Evolutionary conservation across 495 filamentous ascomycete genomes (phyloP).

Genomic region (Pseudomonodictys pantanalensis): DNA sequence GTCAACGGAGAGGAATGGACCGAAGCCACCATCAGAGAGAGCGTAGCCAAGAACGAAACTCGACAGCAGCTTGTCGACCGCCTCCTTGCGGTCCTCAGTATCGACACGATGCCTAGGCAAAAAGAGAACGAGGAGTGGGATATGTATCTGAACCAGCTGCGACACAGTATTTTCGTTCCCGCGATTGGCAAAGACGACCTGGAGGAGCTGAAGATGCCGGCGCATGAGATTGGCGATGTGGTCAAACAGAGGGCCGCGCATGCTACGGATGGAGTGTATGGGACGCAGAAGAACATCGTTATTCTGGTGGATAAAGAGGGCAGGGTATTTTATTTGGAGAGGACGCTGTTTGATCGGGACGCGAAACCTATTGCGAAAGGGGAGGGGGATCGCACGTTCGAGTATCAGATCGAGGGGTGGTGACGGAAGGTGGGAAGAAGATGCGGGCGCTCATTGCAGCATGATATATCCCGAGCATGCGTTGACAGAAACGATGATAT

Average conservation of each 20-base stretch:
- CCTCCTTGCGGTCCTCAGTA: slow-evolving; percentile 68
- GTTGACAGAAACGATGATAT: too few species aligned
- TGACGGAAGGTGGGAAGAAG: neutral
- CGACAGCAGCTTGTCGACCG: slow-evolving; percentile 64
- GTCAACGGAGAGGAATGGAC: slow-evolving; percentile 51
- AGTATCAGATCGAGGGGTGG: slow-evolving; percentile 58
- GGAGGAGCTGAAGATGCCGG: slow-evolving; percentile 48
- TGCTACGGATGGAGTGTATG: slow-evolving; percentile 64
- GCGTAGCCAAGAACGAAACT: slow-evolving; percentile 48
- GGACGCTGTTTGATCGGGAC: slow-evolving; percentile 72
- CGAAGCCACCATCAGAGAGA: slow-evolving; percentile 46
- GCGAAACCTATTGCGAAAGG: slow-evolving; percentile 59
- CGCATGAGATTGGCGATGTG: slow-evolving; percentile 53
- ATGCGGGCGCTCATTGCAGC: too few species aligned
- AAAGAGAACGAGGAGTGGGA: slow-evolving; percentile 59
- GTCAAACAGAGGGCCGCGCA: slow-evolving; percentile 33
- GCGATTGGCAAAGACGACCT: slow-evolving; percentile 56
- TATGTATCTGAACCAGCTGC: slow-evolving; percentile 64
- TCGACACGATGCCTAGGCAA: slow-evolving; percentile 66
- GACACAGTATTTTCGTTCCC: slow-evolving; percentile 83
- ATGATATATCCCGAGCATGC: too few species aligned
- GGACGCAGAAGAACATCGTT: slow-evolving; percentile 91
- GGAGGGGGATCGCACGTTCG: slow-evolving; percentile 60
- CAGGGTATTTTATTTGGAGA: slow-evolving; percentile 75
- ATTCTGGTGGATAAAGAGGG: slow-evolving; percentile 74